A percentile compares a stretch with the other conserved stretches of the same genome.
Conservation (phyloP, 192 early-diverging fungal species). For the Geranomyces michiganensis region DNA sequence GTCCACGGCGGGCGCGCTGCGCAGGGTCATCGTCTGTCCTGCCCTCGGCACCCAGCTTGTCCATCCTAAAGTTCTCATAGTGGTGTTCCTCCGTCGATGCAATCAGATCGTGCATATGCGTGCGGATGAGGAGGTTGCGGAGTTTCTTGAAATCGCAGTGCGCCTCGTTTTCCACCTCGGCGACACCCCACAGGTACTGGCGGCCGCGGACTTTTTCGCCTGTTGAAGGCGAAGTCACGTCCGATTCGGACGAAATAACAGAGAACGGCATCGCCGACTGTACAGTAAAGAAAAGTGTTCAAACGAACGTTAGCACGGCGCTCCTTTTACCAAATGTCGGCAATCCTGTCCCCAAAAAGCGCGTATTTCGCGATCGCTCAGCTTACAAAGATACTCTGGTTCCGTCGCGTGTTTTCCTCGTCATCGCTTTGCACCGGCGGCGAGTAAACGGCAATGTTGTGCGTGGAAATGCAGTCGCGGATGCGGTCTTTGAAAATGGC, state of each 20-base stretch:
- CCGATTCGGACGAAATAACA: slow-evolving; percentile 88
- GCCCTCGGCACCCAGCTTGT: slow-evolving; percentile 79
- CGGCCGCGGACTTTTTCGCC: slow-evolving; percentile 93
- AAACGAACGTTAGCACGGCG: not conserved
- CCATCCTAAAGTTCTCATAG: slow-evolving; percentile 90
- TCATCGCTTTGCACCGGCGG: slow-evolving; percentile 91
- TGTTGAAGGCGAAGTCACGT: slow-evolving; percentile 70
- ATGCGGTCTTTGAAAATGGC: slow-evolving; percentile 94
- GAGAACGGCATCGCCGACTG: slow-evolving; percentile 91
- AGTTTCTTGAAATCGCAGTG: slow-evolving; percentile 99
- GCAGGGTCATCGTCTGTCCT: slow-evolving; percentile 69
- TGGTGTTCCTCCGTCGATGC: slow-evolving; percentile 90
- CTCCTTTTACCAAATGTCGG: too few species aligned
- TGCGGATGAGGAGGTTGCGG: slow-evolving; percentile 92
- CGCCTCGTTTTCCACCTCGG: slow-evolving; percentile 98
- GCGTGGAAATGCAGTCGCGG: slow-evolving; percentile 86
- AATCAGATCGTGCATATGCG: slow-evolving; percentile 97
- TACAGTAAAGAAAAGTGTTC: not conserved
- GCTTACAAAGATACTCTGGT: slow-evolving; percentile 73
- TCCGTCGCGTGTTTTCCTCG: slow-evolving; percentile 66
- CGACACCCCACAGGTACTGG: slow-evolving; percentile 98
- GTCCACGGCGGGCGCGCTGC: slow-evolving; percentile 67
- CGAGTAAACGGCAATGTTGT: slow-evolving; percentile 90
- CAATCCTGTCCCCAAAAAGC: too few species aligned
- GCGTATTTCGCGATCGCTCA: not conserved